phyloP scores from a whole-genome alignment of 345 rosid species.

The Eucalyptus marginata region DNA sequence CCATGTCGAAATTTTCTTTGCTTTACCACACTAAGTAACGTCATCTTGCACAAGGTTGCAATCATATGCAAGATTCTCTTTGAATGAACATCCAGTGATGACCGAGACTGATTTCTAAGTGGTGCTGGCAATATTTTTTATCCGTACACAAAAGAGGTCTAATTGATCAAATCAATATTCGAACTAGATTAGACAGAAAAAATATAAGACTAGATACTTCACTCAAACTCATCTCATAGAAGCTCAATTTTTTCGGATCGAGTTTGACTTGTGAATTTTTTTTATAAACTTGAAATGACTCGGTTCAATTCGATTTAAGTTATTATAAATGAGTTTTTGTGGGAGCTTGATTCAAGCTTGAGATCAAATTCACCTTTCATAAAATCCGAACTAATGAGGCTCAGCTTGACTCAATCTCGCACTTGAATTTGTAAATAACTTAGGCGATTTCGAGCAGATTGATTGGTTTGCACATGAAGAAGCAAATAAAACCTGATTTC shows the following conservation, averaged over 20 bases:
- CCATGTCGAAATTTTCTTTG: too few relatives aligned
- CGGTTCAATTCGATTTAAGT: fast-evolving
- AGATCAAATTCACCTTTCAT: neutral
- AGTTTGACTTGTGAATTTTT: neutral
- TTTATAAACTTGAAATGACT: neutral
- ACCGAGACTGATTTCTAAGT: too few relatives aligned
- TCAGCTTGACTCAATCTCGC: neutral
- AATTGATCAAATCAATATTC: too few relatives aligned
- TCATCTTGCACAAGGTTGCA: too few relatives aligned
- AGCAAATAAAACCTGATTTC: neutral
- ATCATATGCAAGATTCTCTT: too few relatives aligned
- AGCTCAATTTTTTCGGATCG: neutral
- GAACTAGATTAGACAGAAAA: too few relatives aligned
- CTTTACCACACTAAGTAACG: too few relatives aligned
- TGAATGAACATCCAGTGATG: too few relatives aligned
- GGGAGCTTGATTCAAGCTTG: neutral
- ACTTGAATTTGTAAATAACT: neutral
- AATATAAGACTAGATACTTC: neutral
- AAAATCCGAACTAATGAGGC: too few relatives aligned
- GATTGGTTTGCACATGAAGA: neutral
- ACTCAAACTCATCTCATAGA: neutral
- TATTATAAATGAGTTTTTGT: neutral
- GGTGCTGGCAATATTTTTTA: too few relatives aligned
- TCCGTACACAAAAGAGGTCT: too few relatives aligned
- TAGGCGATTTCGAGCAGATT: fast-evolving